These are phyloP conservation scores for Hypoxylon rickii DNA, from an alignment of 495 filamentous ascomycete genomes.

Conservation along the genomic window DNA sequence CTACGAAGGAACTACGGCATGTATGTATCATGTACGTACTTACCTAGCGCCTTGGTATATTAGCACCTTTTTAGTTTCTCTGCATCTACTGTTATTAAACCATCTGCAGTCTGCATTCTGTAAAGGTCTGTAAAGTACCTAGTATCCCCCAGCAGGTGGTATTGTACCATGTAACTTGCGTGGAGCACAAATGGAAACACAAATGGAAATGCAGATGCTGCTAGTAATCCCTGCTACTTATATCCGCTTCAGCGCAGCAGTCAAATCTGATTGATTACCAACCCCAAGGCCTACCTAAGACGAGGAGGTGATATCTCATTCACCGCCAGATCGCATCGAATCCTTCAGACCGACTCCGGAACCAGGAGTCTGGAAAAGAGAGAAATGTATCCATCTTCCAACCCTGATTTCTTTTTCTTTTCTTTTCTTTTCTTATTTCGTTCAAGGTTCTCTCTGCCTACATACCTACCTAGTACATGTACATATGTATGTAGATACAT, in stretches of 20 bases:
- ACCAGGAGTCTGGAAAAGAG: conserved; percentile 27
- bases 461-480: neutral
- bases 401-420: too few relatives aligned
- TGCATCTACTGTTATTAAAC: neutral
- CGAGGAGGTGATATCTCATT: conserved; percentile 27
- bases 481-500: neutral
- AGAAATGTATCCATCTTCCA: conserved; percentile 9
- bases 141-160: too few relatives aligned
- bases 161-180: too few relatives aligned
- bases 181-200: too few relatives aligned
- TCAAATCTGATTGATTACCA: conserved; percentile 34
- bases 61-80: too few relatives aligned
- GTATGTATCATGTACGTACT: too few relatives aligned
- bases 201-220: too few relatives aligned
- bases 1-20: too few relatives aligned
- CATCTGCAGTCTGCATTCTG: too few relatives aligned
- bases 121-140: too few relatives aligned
- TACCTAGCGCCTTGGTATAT: too few relatives aligned
- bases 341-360: conserved; percentile 33
- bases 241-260: conserved; percentile 4
- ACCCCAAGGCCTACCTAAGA: conserved; percentile 15
- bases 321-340: conserved; percentile 36
- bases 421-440: conserved; percentile 2
- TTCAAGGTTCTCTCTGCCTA: too few relatives aligned
- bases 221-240: neutral